Evolutionary conservation across 1,284 basidiomycete species (phyloP), one percentile per base, ranked within the genome.

Genomic region (Malassezia sp.): DNA sequence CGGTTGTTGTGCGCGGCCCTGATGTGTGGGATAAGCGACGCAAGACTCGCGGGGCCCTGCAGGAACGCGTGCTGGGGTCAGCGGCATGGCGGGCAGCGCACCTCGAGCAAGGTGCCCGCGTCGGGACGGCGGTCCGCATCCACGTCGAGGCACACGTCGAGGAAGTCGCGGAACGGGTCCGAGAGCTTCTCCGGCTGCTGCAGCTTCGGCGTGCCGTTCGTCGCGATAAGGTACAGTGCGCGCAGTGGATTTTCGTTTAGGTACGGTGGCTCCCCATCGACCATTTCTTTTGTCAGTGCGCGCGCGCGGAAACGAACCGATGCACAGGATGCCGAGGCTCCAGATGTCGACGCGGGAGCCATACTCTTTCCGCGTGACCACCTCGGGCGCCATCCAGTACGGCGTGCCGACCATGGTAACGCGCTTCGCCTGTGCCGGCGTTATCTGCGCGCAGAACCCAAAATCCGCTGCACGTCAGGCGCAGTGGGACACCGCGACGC

Each of bases 401-500:
- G 93, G 93, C 6, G 93, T 96, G 3, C 93, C 93, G 36, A 96
- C 91, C 91, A 97, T 96, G n/a, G 93, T 97, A 24, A 89, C 95
- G 26, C 91, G 82, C 75, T 96, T 96, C 5, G 89, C 80, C 56
- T 84, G 80, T 6, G 81, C 78, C 36, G 95, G 90, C 21, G 87
- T 87, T 49, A 96, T 90, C 73, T 93, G 86, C 0, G 91, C 93
- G 60, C 91, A 96, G 78, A 96, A 96, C 4, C 91, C 91, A 73
- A 97, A 97, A 74, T 97, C 91, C 72, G 91, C 89, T 91, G 64
- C 21, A n/a, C n/a, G 37, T 34, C 5, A 23, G 37, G 22, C 8
- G 30, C 3, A 30, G 22, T 15, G 32, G 0, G 12, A n/a, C n/a
- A n/a, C n/a, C n/a, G n/a, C n/a, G n/a, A 82, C 85, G 71, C 63